Evolutionary conservation across 768 basidiomycete species (phyloP), one percentile per base, ranked within the genome.

Genomic region (Pleurotus platypus): DNA sequence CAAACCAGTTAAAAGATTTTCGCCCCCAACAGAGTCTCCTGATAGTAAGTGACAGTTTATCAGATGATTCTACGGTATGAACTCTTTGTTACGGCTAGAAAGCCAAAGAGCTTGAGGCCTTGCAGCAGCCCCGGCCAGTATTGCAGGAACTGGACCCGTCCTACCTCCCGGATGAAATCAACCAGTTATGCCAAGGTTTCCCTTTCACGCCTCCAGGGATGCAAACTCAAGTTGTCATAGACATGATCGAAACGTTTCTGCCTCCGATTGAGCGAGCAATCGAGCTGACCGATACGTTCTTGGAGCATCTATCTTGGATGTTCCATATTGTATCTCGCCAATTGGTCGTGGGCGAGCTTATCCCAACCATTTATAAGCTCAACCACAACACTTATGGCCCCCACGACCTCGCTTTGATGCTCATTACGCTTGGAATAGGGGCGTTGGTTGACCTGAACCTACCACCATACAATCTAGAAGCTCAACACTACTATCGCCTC

Each of bases 231-330:
- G 61, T 71, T 5, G 70, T 78, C 9, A 75, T 73, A 61, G 59
- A 63, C 9, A 68, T 69, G 62, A 80, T 82, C 56, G 75, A 79
- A 64, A 66, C 71, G 1, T 78, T 75, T 60, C 70, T 83, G 9
- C 81, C 81, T 2, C 63, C 77, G 2, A 60, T 76, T 5, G 68
- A 75, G 47, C 73, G 74, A 35, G 76, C 79, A 13, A 72, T 73
- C 15, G 55, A 63, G 4, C 64, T 82, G 35, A 79, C 76, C 61
- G 75, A 81, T 42, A 77, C 72, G 1, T 80, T 80, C 58, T 59
- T 79, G 20, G 74, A 80, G 57, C 75, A 79, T 57, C 66, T 78
- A 37, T 76, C 79, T 13, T 81, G 79, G 79, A 78, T 79, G 74
- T 77, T 78, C 60, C 71, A 71, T 50, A 75, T 80, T 57, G 75